Evolutionary conservation across 176 grass and related monocot species (phyloP).

Genomic region (Leersia perrieri): DNA sequence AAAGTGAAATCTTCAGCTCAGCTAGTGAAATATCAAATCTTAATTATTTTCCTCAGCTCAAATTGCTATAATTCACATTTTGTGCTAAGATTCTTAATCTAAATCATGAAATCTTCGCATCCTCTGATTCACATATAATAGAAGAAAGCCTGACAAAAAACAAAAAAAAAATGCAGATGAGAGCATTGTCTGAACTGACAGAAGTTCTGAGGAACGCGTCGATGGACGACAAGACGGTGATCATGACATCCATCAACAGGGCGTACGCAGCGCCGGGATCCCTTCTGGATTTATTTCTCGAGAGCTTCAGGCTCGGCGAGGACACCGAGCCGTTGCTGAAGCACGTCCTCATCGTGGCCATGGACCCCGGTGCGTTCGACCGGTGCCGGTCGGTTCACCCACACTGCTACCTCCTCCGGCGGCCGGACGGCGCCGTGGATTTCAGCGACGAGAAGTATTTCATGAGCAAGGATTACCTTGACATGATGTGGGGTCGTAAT

Average conservation of each 20-base stretch:
- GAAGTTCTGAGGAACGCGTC: slow-evolving; percentile 65
- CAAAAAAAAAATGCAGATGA: slow-evolving; percentile 32
- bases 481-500: slow-evolving; percentile 82
- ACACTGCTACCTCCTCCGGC: slow-evolving; percentile 56
- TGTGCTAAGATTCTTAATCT: neutral
- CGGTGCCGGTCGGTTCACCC: slow-evolving; percentile 55
- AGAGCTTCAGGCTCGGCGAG: slow-evolving; percentile 64
- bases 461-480: slow-evolving; percentile 73
- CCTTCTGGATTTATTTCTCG: slow-evolving; percentile 64
- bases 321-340: slow-evolving; percentile 52
- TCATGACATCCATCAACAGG: slow-evolving; percentile 65
- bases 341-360: slow-evolving; percentile 60
- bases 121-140: no score
- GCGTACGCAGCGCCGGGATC: slow-evolving; percentile 60
- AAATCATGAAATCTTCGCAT: neutral
- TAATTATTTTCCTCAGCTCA: no score
- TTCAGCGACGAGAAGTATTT: slow-evolving; percentile 60
- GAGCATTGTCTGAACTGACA: slow-evolving; percentile 11
- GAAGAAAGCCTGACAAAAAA: neutral
- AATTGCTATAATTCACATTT: no score
- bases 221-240: slow-evolving; percentile 72
- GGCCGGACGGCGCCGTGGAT: slow-evolving; percentile 29
- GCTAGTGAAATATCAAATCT: no score
- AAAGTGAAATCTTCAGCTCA: no score
- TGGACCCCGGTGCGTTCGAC: slow-evolving; percentile 47